Conservation (phyloP, 2,329 filamentous ascomycete genomes). For the Penicillium vulpinum region DNA sequence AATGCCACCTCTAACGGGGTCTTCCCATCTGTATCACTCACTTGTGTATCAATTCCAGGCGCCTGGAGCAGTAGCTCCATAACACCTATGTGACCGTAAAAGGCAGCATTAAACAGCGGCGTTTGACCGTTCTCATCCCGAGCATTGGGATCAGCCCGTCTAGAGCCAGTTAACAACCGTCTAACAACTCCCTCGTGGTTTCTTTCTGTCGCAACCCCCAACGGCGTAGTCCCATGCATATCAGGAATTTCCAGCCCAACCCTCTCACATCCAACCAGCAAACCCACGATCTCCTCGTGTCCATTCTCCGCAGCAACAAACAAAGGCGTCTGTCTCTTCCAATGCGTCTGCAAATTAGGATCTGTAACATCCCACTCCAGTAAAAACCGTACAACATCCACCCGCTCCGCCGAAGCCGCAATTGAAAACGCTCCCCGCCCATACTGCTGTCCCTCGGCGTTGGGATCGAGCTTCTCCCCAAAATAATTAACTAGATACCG, state of each 20-base stretch:
- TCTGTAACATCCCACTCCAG: slow-evolving; percentile 19
- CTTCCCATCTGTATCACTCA: slow-evolving; percentile 1
- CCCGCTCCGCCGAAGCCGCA: slow-evolving; percentile 16
- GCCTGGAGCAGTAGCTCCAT: slow-evolving; percentile 14
- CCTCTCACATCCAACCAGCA: slow-evolving; percentile 14
- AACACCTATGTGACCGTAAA: slow-evolving; percentile 15
- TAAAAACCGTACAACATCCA: slow-evolving; percentile 17
- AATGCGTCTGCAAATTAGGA: slow-evolving; percentile 22
- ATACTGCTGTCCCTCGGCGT: slow-evolving; percentile 14
- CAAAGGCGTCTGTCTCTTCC: slow-evolving; percentile 21
- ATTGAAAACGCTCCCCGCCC: slow-evolving; percentile 22
- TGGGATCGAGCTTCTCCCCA: slow-evolving; percentile 20
- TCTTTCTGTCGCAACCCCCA: slow-evolving; percentile 15
- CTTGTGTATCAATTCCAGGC: slow-evolving; percentile 12
- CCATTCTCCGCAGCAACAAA: slow-evolving; percentile 18
- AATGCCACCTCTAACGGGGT: slow-evolving; percentile 2
- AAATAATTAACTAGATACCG: slow-evolving; percentile 20
- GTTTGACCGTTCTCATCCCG: slow-evolving; percentile 19
- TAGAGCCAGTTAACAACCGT: slow-evolving; percentile 8
- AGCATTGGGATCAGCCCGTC: slow-evolving; percentile 19
- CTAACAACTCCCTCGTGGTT: slow-evolving; percentile 10
- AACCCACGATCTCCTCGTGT: slow-evolving; percentile 10
- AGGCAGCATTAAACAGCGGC: slow-evolving; percentile 18
- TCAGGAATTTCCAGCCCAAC: slow-evolving; percentile 20
- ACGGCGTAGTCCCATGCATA: slow-evolving; percentile 20